Percentiles rank a stretch among this genome's conserved stretches.
Evolutionary conservation across 2,329 filamentous ascomycete genomes (phyloP).

Genomic region (Endocalyx cinctus): DNA sequence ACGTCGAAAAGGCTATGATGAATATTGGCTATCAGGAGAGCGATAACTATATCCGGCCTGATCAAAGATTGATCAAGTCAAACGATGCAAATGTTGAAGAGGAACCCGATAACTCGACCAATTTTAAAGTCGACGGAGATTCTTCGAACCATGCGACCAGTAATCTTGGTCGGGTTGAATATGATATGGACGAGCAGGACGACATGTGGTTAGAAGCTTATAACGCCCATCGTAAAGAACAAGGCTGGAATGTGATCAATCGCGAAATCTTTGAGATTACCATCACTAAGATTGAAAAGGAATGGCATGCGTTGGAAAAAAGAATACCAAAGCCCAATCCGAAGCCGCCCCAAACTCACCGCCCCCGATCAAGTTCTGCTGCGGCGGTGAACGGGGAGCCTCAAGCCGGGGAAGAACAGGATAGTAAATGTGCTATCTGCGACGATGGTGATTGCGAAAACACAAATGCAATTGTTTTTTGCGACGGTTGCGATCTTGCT

Average conservation of each 20-base stretch:
- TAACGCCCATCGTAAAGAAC: slow-evolving; percentile 70
- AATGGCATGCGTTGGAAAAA: slow-evolving; percentile 95
- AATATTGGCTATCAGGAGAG: slow-evolving; percentile 95
- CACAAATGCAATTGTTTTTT: slow-evolving; percentile 98
- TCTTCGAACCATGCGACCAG: slow-evolving; percentile 35
- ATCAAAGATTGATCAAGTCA: slow-evolving; percentile 65
- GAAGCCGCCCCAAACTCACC: slow-evolving; percentile 90
- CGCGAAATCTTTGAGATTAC: slow-evolving; percentile 95
- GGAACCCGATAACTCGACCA: slow-evolving; percentile 45
- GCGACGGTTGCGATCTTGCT: slow-evolving; percentile 93
- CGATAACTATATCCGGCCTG: slow-evolving; percentile 77
- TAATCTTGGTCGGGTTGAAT: slow-evolving; percentile 80
- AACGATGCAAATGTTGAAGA: slow-evolving; percentile 56
- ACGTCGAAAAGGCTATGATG: slow-evolving; percentile 94
- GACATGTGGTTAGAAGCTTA: slow-evolving; percentile 89
- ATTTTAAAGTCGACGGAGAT: slow-evolving; percentile 54
- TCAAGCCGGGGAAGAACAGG: slow-evolving; percentile 83
- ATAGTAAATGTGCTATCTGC: slow-evolving; percentile 95
- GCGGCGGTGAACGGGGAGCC: slow-evolving; percentile 94
- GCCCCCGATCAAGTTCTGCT: slow-evolving; percentile 87
- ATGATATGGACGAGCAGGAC: slow-evolving; percentile 99
- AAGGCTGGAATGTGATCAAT: slow-evolving; percentile 77
- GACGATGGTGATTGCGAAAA: slow-evolving; percentile 99
- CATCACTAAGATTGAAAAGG: slow-evolving; percentile 98
- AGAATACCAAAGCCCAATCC: slow-evolving; percentile 95